Percentiles rank a stretch among this genome's conserved stretches.
Evolutionary conservation across 1,284 basidiomycete species (phyloP).

Genomic region (Austroboletus novae-zelandiae): DNA sequence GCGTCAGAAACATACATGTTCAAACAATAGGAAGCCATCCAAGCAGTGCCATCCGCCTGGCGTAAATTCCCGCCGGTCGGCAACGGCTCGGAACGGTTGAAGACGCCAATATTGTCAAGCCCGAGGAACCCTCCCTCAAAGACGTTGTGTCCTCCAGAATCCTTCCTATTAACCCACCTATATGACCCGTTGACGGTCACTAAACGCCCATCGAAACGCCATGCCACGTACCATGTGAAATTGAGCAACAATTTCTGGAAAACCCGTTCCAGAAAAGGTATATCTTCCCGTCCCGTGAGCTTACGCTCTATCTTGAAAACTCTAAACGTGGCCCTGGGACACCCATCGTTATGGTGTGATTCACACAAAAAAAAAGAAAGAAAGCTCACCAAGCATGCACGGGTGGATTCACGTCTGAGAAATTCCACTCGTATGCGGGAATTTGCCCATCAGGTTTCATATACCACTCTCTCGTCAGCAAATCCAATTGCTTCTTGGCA

Average conservation of each 20-base stretch:
- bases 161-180: constrained; percentile 99
- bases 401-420: constrained; percentile 94
- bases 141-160: constrained; percentile 90
- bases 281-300: constrained; percentile 86
- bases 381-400: constrained; percentile 85
- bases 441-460: constrained; percentile 98
- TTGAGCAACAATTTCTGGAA: constrained; percentile 98
- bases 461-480: constrained; percentile 98
- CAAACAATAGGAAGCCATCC: constrained; percentile 99
- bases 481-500: constrained; percentile 95
- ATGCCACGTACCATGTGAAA: constrained; percentile 79
- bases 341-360: background rate
- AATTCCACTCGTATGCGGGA: constrained; percentile 99
- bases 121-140: constrained; percentile 99
- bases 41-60: constrained; percentile 96
- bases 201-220: no score
- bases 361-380: background rate
- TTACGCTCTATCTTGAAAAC: constrained; percentile 99
- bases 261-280: constrained; percentile 93
- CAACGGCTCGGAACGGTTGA: constrained; percentile 95
- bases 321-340: constrained; percentile 83
- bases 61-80: constrained; percentile 91
- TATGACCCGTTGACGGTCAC: background rate
- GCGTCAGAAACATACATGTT: constrained; percentile 70
- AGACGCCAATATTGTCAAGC: constrained; percentile 96